These are phyloP conservation scores for Ustilago hordei DNA, from an alignment of 1,284 basidiomycete species.

Conservation along the genomic window DNA sequence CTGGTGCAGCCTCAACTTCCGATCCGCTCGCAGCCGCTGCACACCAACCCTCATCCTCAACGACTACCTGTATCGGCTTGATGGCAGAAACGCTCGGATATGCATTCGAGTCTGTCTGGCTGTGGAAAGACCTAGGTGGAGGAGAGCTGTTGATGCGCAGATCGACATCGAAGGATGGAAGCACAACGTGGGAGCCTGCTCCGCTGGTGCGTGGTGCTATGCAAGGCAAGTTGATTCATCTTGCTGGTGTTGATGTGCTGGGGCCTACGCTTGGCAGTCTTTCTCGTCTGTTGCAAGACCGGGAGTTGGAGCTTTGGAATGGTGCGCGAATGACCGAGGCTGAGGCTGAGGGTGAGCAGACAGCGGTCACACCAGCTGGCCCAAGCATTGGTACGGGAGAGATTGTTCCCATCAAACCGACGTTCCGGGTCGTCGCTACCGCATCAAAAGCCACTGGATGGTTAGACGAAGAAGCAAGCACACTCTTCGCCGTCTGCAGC, in stretches of 20 bases:
- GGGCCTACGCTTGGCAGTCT: conserved; percentile 68
- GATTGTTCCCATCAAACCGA: conserved; percentile 49
- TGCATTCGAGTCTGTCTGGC: conserved; percentile 67
- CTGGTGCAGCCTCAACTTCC: conserved; percentile 36
- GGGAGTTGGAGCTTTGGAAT: conserved; percentile 67
- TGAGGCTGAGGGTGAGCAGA: not conserved
- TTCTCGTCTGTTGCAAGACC: conserved; percentile 63
- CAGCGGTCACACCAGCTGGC: not conserved
- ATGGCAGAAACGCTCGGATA: conserved; percentile 70
- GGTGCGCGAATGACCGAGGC: conserved; percentile 57
- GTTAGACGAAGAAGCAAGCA: conserved; percentile 69
- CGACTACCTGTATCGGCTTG: conserved; percentile 66
- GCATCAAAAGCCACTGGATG: conserved; percentile 64
- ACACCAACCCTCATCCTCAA: conserved; percentile 68
- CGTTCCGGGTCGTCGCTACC: conserved; percentile 69
- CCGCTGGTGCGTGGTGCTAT: conserved; percentile 66
- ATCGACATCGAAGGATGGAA: conserved; percentile 62
- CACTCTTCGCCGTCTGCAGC: conserved; percentile 66
- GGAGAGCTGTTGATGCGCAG: conserved; percentile 69
- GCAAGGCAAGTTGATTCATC: conserved; percentile 68
- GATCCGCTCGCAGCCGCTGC: conserved; percentile 35
- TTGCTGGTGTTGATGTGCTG: conserved; percentile 70
- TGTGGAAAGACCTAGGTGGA: conserved; percentile 70
- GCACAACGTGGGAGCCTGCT: conserved; percentile 67
- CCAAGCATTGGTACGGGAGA: conserved; percentile 20